Evolutionary conservation across 768 basidiomycete genomes (phyloP).

Genomic region (Boletus edulis): DNA sequence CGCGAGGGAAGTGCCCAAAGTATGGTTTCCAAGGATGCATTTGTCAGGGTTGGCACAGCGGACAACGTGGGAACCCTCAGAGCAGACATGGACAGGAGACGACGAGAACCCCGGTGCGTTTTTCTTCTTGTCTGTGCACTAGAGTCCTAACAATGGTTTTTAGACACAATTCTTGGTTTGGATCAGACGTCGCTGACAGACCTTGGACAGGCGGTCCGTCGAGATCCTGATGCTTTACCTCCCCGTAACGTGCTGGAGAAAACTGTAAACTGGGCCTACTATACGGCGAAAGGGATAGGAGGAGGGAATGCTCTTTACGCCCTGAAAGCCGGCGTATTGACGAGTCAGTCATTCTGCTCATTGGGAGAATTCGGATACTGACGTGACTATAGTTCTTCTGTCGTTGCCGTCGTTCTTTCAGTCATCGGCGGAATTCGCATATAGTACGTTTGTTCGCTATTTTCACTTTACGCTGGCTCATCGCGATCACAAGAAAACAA

Average conservation of each 20-base stretch:
- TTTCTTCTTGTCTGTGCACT: background rate
- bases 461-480: conserved; percentile 3
- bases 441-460: conserved; percentile 38
- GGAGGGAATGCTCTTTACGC: conserved; percentile 67
- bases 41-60: conserved; percentile 38
- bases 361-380: background rate
- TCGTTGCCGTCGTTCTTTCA: conserved; percentile 58
- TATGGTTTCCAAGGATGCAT: conserved; percentile 57
- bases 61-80: conserved; percentile 46
- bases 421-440: conserved; percentile 55
- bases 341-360: conserved; percentile 38
- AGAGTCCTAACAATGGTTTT: background rate
- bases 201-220: conserved; percentile 51
- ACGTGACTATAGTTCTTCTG: conserved; percentile 44
- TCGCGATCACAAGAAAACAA: conserved; percentile 45
- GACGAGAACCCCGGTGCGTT: conserved; percentile 66
- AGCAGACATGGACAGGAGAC: conserved; percentile 44
- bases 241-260: conserved; percentile 59
- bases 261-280: conserved; percentile 46
- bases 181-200: conserved; percentile 42
- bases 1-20: conserved; percentile 33
- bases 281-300: conserved; percentile 37
- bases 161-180: conserved; percentile 59
- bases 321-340: conserved; percentile 66
- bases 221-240: conserved; percentile 76